phyloP scores from a whole-genome alignment of 2,329 filamentous ascomycete genomes.

The Colletotrichum sp. region DNA sequence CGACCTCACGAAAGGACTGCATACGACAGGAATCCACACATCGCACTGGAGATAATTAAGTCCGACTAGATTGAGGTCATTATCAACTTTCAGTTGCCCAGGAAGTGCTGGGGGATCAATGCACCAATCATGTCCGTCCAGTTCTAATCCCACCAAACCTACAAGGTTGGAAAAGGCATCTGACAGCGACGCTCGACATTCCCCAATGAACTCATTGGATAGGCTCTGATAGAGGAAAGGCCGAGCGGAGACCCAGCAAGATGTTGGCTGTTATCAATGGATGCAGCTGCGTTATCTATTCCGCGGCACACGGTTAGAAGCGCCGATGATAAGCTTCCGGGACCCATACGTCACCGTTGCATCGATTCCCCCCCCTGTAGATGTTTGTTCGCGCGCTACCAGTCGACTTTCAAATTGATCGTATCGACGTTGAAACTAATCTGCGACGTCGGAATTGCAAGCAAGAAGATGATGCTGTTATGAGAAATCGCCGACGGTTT shows the following conservation, averaged over 20 bases:
- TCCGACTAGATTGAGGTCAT: not conserved
- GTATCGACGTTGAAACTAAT: not conserved
- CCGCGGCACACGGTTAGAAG: not conserved
- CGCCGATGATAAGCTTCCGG: not conserved
- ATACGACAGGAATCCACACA: not conserved
- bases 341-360: not conserved
- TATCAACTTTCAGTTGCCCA: accelerated
- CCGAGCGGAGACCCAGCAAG: not conserved
- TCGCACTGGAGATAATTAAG: not conserved
- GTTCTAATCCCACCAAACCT: not conserved
- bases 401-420: not conserved
- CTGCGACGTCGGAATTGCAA: not conserved
- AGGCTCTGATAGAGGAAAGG: not conserved
- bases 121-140: not conserved
- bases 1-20: too few species aligned
- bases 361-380: not conserved
- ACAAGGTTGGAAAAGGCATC: not conserved
- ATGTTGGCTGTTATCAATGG: not conserved
- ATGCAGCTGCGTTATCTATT: not conserved
- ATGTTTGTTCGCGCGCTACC: not conserved
- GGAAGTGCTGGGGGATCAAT: not conserved
- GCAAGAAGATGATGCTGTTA: not conserved
- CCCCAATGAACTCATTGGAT: not conserved
- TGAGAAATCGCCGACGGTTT: not conserved
- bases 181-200: not conserved